Evolutionary conservation across 106 monocot genomes (phyloP), one percentile per base, ranked within the genome.

Genomic region (Posidonia australis): DNA sequence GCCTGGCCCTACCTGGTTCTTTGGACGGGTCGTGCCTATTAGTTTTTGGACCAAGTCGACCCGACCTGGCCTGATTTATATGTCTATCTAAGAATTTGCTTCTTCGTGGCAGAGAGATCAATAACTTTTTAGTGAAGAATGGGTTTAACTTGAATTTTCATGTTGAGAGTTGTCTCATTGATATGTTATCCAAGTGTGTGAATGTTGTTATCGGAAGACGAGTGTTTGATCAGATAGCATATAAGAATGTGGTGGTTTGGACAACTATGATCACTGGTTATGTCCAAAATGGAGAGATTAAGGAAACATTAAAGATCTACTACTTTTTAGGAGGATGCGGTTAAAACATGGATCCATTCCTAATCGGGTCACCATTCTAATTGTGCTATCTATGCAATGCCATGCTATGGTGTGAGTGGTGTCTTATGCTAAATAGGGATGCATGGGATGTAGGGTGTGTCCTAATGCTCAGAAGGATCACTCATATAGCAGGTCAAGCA

Each of bases 191-290:
- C 14, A 85, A 71, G 49, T 46, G 21, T 3, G 30, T 63, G 32
- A 61, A 54, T 0, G 44, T 78, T 51, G 60, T 30, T 17, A 7
- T 78, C 4, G 94, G 72, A 53, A 79, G 84, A 51, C n/a, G 67
- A 11, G 70, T 88, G 29, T 88, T 93, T 61, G 78, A 90, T 70
- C 9, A 51, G 18, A 74, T 82, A 73, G 46, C 9, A 0, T 46
- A 5, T 3, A 81, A 70, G 56, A 90, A 94, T 74, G 76, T 82
- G 42, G 83, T 94, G 25, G 27, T 53, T 12, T 94, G 86, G 84
- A 84, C 84, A 0, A 48, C 81, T 0, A 84, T 90, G 84, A 82
- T 94, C 60, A 55, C 75, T 10, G 84, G 80, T 29, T 90, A 79
- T 67, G 86, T 78, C 27, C 77, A 73, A 64, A 72, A 76, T 67